These are phyloP conservation scores for Chrysopogon serrulatus DNA, from an alignment of 176 grass and related monocot species.

Conservation along the genomic window DNA sequence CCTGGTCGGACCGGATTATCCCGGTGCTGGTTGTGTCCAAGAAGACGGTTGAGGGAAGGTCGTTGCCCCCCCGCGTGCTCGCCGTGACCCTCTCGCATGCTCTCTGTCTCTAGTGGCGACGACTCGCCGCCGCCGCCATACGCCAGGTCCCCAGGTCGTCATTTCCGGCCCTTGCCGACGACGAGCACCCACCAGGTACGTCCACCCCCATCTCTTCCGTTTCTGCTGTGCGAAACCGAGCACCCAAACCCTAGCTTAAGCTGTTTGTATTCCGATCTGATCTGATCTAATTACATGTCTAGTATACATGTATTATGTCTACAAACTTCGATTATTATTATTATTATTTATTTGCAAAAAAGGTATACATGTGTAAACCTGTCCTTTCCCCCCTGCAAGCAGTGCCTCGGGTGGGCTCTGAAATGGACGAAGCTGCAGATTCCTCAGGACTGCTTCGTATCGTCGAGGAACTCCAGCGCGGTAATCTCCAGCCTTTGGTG, in stretches of 20 bases:
- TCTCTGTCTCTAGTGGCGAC: too few species aligned
- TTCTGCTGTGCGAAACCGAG: background rate
- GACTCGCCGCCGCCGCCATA: too few species aligned
- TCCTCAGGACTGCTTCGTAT: background rate
- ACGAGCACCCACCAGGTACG: background rate
- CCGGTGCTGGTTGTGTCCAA: too few species aligned
- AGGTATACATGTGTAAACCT: background rate
- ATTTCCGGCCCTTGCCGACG: too few species aligned
- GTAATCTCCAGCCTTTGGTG: background rate
- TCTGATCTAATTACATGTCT: background rate
- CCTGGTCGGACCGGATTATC: background rate
- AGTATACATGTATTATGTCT: too few species aligned
- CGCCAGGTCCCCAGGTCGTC: too few species aligned
- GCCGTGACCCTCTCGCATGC: too few species aligned
- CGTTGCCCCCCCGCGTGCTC: too few species aligned
- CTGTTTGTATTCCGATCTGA: background rate
- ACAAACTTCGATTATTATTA: background rate
- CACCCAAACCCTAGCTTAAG: background rate
- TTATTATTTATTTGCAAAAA: background rate
- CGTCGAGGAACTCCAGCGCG: constrained; percentile 6
- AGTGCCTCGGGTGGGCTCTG: background rate
- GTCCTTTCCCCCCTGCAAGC: background rate
- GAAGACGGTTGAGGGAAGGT: too few species aligned
- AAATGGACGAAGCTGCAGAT: constrained; percentile 24
- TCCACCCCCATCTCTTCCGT: background rate